phyloP scores from a whole-genome alignment of 1,284 basidiomycete genomes.

The Thelephora terrestris region DNA sequence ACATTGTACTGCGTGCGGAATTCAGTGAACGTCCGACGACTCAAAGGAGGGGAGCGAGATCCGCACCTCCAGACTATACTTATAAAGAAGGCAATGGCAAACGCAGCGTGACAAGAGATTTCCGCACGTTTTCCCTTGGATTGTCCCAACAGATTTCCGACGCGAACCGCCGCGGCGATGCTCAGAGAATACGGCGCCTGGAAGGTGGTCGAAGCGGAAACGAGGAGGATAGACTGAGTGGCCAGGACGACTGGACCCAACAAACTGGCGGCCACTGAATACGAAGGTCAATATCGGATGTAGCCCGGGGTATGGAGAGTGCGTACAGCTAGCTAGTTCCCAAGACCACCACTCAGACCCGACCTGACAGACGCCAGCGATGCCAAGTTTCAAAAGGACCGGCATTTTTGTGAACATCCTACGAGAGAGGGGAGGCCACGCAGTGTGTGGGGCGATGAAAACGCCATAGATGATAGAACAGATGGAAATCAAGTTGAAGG shows the following conservation, averaged over 20 bases:
- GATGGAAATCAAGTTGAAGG: conserved; percentile 76
- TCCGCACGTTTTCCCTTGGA: conserved; percentile 56
- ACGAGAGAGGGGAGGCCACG: conserved; percentile 75
- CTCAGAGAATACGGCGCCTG: conserved; percentile 79
- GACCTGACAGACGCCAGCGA: conserved; percentile 63
- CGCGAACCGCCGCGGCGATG: conserved; percentile 76
- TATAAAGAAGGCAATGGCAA: conserved; percentile 52
- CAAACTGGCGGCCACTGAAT: conserved; percentile 48
- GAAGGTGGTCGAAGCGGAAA: conserved; percentile 69
- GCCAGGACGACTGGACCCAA: conserved; percentile 56
- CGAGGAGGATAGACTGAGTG: conserved; percentile 64
- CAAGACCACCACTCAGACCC: conserved; percentile 91
- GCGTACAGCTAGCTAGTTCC: conserved; percentile 62
- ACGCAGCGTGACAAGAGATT: conserved; percentile 49
- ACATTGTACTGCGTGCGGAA: conserved; percentile 40
- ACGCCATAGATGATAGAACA: conserved; percentile 66
- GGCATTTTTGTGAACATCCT: conserved; percentile 64
- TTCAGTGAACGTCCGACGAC: neutral
- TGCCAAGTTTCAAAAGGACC: conserved; percentile 62
- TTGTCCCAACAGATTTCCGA: conserved; percentile 78
- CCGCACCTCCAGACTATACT: conserved; percentile 53
- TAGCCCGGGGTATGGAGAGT: neutral
- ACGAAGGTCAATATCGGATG: conserved; percentile 5
- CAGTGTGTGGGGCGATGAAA: conserved; percentile 65
- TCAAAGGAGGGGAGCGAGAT: neutral